A percentile compares a stretch with the other conserved stretches of the same genome.
These are phyloP conservation scores for Calonectria honghensis DNA, from an alignment of 2,329 filamentous ascomycete genomes.

Conservation along the genomic window DNA sequence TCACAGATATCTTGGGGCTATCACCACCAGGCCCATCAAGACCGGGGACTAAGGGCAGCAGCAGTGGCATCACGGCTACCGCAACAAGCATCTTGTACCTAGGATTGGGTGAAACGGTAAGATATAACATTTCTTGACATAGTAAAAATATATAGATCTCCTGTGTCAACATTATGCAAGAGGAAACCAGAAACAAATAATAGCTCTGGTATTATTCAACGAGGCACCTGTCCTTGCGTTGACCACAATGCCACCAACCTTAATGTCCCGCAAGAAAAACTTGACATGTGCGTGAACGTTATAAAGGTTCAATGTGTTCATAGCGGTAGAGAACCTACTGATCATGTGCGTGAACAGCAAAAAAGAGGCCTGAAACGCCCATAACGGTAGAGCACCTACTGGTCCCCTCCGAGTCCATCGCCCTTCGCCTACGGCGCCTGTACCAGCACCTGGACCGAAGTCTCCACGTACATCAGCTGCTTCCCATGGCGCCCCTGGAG, in stretches of 20 bases:
- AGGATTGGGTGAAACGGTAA: not conserved
- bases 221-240: too few relatives aligned
- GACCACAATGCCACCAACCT: not conserved
- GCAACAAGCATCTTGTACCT: not conserved
- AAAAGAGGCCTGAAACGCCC: too few relatives aligned
- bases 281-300: not conserved
- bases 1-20: not conserved
- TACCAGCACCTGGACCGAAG: not conserved
- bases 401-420: not conserved
- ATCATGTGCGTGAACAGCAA: too few relatives aligned
- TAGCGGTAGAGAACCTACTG: not conserved
- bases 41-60: not conserved
- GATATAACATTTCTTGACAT: not conserved
- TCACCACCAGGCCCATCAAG: not conserved
- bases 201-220: too few relatives aligned
- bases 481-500: not conserved
- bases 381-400: not conserved
- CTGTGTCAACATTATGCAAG: not conserved
- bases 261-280: not conserved
- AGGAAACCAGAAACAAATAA: not conserved
- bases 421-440: not conserved
- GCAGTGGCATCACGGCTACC: not conserved
- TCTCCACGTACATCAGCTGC: too few relatives aligned
- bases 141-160: not conserved
- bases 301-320: too few relatives aligned